Evolutionary conservation across 179 eudicot genomes (phyloP).

Genomic region (Amaranthus tricolor): DNA sequence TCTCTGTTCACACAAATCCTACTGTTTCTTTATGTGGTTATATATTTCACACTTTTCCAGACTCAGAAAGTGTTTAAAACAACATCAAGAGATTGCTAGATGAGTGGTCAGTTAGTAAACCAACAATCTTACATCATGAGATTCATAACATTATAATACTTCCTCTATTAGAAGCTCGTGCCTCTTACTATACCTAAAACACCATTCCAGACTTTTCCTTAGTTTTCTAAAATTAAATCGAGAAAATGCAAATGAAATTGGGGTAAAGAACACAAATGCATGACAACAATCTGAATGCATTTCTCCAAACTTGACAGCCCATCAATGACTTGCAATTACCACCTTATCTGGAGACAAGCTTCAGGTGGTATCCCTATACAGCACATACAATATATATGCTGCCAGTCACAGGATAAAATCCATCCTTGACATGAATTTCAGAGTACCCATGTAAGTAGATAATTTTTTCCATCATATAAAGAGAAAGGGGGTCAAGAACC

Average conservation of each 20-base stretch:
- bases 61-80: not conserved
- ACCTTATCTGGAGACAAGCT: not conserved
- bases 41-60: not conserved
- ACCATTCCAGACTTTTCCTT: not conserved
- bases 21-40: not conserved
- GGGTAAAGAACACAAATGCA: not conserved
- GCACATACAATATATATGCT: not conserved
- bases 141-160: not conserved
- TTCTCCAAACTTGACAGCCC: not conserved
- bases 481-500: not conserved
- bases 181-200: not conserved
- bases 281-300: not conserved
- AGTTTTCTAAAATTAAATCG: not conserved
- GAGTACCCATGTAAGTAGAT: not conserved
- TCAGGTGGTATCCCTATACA: not conserved
- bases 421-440: not conserved
- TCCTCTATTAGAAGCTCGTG: no score
- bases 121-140: not conserved
- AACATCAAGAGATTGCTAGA: not conserved
- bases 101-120: not conserved
- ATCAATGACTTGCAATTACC: not conserved
- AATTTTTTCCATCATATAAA: not conserved
- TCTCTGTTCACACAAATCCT: not conserved
- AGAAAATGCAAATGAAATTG: not conserved
- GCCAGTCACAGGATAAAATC: not conserved